These are phyloP conservation scores for Aspergillus nidulans DNA, from an alignment of 495 filamentous ascomycete genomes.

Conservation along the genomic window DNA sequence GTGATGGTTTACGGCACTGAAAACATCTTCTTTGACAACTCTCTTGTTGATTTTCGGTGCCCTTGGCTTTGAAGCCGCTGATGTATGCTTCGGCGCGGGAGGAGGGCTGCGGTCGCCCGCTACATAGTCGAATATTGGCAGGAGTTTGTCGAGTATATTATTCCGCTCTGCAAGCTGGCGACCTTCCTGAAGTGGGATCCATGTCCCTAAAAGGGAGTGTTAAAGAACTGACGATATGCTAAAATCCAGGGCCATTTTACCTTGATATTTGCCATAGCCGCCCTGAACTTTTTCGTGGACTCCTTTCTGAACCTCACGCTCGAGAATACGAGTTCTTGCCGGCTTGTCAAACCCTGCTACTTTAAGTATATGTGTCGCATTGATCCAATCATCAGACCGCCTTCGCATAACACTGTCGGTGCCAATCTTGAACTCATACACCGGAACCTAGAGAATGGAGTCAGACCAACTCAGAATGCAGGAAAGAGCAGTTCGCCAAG, in stretches of 20 bases:
- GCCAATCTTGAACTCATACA: conserved; percentile 82
- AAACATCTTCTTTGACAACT: conserved; percentile 34
- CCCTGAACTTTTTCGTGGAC: conserved; percentile 96
- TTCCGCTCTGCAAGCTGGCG: conserved; percentile 79
- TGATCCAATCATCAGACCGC: conserved; percentile 83
- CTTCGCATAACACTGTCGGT: conserved; percentile 86
- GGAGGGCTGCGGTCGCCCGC: conserved; percentile 84
- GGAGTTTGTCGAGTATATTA: conserved; percentile 73
- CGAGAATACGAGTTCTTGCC: conserved; percentile 86
- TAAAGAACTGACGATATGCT: conserved; percentile 12
- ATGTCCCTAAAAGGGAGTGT: conserved; percentile 64
- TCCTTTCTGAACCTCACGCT: conserved; percentile 95
- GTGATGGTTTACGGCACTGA: conserved; percentile 37
- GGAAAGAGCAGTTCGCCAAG: neutral
- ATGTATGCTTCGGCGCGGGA: conserved; percentile 85
- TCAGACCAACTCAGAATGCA: neutral
- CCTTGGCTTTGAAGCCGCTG: conserved; percentile 63
- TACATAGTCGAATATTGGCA: conserved; percentile 83
- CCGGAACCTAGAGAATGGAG: conserved; percentile 62
- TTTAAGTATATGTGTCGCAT: conserved; percentile 94
- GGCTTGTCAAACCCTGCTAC: conserved; percentile 83
- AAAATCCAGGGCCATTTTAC: conserved; percentile 34
- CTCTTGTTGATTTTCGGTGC: conserved; percentile 48
- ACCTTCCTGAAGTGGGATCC: conserved; percentile 86
- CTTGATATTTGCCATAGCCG: conserved; percentile 98